A percentile compares a stretch with the other conserved stretches of the same genome.
Evolutionary conservation across 2,329 filamentous ascomycete genomes (phyloP).

Genomic region (Tolypocladium cylindrosporum): DNA sequence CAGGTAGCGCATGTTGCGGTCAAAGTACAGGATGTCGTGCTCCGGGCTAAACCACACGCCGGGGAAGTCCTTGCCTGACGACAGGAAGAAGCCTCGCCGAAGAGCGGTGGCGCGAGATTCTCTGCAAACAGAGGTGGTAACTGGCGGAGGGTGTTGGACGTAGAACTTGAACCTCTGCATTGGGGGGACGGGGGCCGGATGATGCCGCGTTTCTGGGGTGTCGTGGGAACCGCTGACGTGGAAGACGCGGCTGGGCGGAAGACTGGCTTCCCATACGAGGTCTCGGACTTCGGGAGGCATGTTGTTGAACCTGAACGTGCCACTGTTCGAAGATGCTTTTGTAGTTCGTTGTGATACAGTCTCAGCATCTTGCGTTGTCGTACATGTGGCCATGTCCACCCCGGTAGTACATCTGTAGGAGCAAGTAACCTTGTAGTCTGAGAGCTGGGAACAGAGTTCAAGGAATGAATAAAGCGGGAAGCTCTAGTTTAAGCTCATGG

Average conservation of each 20-base stretch:
- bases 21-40: conserved; percentile 18
- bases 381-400: neutral
- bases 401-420: neutral
- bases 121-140: conserved; percentile 11
- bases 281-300: conserved; percentile 17
- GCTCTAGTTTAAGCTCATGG: neutral
- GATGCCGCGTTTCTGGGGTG: neutral
- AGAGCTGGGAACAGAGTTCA: neutral
- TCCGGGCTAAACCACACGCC: conserved; percentile 16
- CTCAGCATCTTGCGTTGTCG: neutral
- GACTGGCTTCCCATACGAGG: conserved; percentile 17
- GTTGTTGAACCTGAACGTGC: conserved; percentile 1
- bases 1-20: conserved; percentile 12
- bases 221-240: conserved; percentile 11
- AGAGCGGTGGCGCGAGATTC: conserved; percentile 16
- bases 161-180: conserved; percentile 10
- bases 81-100: conserved; percentile 15
- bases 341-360: neutral
- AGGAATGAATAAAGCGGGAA: neutral
- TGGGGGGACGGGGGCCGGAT: neutral
- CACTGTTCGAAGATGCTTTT: neutral
- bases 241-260: conserved; percentile 18
- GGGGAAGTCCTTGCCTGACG: conserved; percentile 2
- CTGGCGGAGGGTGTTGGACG: conserved; percentile 10
- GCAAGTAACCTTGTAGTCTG: neutral